These are phyloP conservation scores for Pichia ethanolica DNA, from an alignment of 805 yeast genomes.

Conservation along the genomic window DNA sequence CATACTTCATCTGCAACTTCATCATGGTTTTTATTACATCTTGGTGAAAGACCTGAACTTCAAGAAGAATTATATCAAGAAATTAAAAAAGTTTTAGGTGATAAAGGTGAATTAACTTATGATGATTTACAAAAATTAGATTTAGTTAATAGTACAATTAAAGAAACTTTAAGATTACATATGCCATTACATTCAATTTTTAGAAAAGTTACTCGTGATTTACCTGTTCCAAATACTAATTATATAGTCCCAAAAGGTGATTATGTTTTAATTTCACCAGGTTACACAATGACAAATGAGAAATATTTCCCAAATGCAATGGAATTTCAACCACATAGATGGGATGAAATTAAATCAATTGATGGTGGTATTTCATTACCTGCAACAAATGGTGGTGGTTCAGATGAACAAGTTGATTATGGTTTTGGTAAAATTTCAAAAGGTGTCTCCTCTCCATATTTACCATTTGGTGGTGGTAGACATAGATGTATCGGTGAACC, in stretches of 20 bases:
- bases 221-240: conserved; percentile 70
- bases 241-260: conserved; percentile 86
- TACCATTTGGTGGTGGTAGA: conserved; percentile 99
- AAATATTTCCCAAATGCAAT: conserved; percentile 72
- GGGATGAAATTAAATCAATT: conserved; percentile 42
- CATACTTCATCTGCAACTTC: conserved; percentile 96
- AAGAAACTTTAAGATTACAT: conserved; percentile 92
- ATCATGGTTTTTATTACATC: conserved; percentile 87
- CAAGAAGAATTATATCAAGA: conserved; percentile 79
- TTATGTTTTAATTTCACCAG: conserved; percentile 88
- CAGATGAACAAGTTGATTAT: conserved; percentile 58
- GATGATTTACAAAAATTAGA: conserved; percentile 81
- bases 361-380: conserved; percentile 21
- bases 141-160: conserved; percentile 71
- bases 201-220: conserved; percentile 76
- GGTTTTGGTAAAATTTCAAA: conserved; percentile 96
- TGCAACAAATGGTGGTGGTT: conserved; percentile 29
- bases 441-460: conserved; percentile 92
- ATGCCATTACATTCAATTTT: conserved; percentile 94
- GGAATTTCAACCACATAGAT: conserved; percentile 78
- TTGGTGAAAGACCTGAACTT: conserved; percentile 79
- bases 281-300: conserved; percentile 74
- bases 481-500: conserved; percentile 99
- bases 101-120: conserved; percentile 55
- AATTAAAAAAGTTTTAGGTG: conserved; percentile 54